Conservation (phyloP, 306 rosid species). For the Malus fusca region DNA sequence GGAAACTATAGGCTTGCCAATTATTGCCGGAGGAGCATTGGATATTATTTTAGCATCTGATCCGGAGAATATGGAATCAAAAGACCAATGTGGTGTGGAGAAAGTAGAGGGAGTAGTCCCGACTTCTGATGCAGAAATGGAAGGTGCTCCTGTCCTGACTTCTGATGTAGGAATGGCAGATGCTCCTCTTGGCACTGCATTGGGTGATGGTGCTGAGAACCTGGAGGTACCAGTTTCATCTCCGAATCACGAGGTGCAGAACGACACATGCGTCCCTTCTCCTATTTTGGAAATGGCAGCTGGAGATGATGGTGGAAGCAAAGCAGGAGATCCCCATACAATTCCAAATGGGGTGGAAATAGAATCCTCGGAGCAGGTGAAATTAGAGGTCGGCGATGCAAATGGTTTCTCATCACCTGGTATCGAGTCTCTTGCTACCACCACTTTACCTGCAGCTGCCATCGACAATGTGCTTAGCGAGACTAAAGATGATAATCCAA, state of each 20-base stretch:
- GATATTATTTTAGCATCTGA: constrained; percentile 35
- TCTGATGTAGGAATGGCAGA: constrained; percentile 26
- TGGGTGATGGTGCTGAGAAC: constrained; percentile 16
- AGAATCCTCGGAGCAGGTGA: constrained; percentile 32
- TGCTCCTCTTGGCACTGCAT: constrained; percentile 17
- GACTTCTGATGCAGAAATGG: constrained; percentile 24
- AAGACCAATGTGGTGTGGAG: constrained; percentile 26
- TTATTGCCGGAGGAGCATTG: constrained; percentile 27
- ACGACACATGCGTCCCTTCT: constrained; percentile 11
- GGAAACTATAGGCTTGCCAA: constrained; percentile 30
- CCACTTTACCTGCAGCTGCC: constrained; percentile 17
- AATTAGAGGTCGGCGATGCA: constrained; percentile 34
- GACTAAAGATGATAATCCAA: constrained; percentile 19
- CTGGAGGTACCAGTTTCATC: constrained; percentile 33
- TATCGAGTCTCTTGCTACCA: constrained; percentile 10
- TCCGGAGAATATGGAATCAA: constrained; percentile 33
- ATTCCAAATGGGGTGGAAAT: constrained; percentile 21
- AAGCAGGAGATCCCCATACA: constrained; percentile 35
- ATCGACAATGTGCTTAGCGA: constrained; percentile 14
- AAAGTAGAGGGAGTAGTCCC: constrained; percentile 33
- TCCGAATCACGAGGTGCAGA: constrained; percentile 37
- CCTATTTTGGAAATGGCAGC: constrained; percentile 16
- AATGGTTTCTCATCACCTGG: constrained; percentile 11
- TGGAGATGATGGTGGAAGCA: constrained; percentile 6
- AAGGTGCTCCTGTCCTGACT: constrained; percentile 7